Percentiles rank a stretch among this genome's conserved stretches.
Evolutionary conservation across 164 flowering plant species (phyloP).

Genomic region (Vitis labrusca): DNA sequence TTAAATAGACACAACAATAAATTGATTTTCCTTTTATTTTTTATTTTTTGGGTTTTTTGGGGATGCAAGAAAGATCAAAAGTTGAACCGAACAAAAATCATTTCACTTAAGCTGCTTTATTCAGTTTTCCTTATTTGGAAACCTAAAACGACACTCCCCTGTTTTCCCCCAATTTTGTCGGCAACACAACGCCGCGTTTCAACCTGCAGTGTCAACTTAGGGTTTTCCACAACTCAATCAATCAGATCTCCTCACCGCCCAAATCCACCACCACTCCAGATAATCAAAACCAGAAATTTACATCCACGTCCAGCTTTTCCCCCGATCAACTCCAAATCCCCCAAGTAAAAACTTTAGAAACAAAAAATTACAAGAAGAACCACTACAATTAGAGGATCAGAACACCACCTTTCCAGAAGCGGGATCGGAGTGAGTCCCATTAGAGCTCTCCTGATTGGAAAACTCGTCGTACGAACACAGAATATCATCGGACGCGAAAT

Average conservation of each 20-base stretch:
- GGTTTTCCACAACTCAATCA: background rate
- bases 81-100: too few relatives aligned
- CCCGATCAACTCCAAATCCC: background rate
- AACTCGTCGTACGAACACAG: constrained; percentile 76
- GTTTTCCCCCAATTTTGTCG: too few relatives aligned
- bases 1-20: too few relatives aligned
- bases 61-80: too few relatives aligned
- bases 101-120: too few relatives aligned
- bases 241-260: background rate
- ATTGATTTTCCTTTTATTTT: too few relatives aligned
- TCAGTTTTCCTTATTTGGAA: too few relatives aligned
- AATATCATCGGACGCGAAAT: constrained; percentile 76
- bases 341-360: background rate
- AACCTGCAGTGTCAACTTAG: too few relatives aligned
- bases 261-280: background rate
- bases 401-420: constrained; percentile 44
- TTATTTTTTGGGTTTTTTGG: too few relatives aligned
- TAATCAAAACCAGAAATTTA: constrained; percentile 2
- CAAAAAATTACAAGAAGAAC: background rate
- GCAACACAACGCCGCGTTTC: too few relatives aligned
- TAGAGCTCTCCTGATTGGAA: constrained; percentile 45
- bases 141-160: too few relatives aligned
- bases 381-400: background rate
- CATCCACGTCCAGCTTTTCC: background rate
- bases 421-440: constrained; percentile 54